These are phyloP conservation scores for Ensete glaucum DNA, from an alignment of 176 grass and related monocot species.

Conservation along the genomic window DNA sequence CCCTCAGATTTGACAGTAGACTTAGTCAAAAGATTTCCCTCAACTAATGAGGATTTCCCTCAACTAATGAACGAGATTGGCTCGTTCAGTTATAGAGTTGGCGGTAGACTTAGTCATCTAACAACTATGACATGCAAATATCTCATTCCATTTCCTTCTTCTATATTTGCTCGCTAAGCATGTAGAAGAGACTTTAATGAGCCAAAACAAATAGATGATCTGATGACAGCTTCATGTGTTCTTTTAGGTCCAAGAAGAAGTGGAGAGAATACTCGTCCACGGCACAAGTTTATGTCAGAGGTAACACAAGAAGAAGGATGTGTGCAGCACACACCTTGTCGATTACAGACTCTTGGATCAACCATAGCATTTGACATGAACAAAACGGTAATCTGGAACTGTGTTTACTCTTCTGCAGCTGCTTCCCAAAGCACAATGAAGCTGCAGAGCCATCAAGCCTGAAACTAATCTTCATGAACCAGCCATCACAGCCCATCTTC, in stretches of 20 bases:
- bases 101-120: too few relatives aligned
- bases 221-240: constrained; percentile 11
- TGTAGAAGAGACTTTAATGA: background rate
- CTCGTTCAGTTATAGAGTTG: too few relatives aligned
- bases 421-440: constrained; percentile 10
- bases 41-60: too few relatives aligned
- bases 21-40: too few relatives aligned
- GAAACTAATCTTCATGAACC: constrained; percentile 43
- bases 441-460: constrained; percentile 13
- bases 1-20: too few relatives aligned
- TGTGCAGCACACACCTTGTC: background rate
- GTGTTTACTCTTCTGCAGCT: constrained; percentile 15
- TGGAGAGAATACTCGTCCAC: constrained; percentile 46
- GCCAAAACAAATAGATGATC: background rate
- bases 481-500: constrained; percentile 44
- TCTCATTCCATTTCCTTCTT: too few relatives aligned
- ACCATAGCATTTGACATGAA: background rate
- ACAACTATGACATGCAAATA: background rate
- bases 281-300: constrained; percentile 33
- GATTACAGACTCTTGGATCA: background rate
- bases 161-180: background rate
- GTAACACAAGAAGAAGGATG: constrained; percentile 12
- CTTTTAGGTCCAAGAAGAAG: constrained; percentile 74
- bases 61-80: too few relatives aligned
- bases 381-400: background rate